A percentile compares a stretch with the other conserved stretches of the same genome.
Evolutionary conservation across 371 early-diverging fungal species (phyloP).

Genomic region (Cokeromyces recurvatus): DNA sequence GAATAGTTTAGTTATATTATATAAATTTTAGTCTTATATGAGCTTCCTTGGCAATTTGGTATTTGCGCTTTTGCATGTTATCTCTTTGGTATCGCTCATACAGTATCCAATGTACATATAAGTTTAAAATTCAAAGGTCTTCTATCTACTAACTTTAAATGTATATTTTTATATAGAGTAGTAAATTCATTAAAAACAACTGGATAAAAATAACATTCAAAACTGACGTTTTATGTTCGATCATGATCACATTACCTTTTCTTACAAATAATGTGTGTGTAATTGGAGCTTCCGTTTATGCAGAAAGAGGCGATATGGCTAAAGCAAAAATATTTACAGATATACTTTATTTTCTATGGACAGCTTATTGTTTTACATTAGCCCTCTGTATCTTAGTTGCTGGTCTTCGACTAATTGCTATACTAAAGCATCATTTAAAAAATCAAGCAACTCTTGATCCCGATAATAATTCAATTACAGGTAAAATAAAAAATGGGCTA

Average conservation of each 20-base stretch:
- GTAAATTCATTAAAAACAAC: conserved; percentile 17
- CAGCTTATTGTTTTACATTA: conserved; percentile 16
- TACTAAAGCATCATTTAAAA: conserved; percentile 7
- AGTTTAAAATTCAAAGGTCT: too few species aligned
- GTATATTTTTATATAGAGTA: conserved; percentile 23
- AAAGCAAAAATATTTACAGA: conserved; percentile 22
- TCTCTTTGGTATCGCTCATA: conserved; percentile 39
- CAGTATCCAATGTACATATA: conserved; percentile 36
- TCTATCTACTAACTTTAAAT: too few species aligned
- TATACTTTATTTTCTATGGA: conserved; percentile 28
- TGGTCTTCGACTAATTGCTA: conserved; percentile 7
- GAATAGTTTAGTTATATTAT: background rate
- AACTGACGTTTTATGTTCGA: conserved; percentile 21
- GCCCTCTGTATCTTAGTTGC: conserved; percentile 5
- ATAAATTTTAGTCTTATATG: conserved; percentile 26
- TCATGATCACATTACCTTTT: conserved; percentile 20
- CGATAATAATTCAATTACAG: background rate
- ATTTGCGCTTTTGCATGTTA: conserved; percentile 29
- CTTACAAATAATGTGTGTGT: conserved; percentile 34
- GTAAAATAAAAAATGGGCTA: conserved; percentile 9
- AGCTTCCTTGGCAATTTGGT: conserved; percentile 40
- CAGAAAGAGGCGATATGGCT: conserved; percentile 16
- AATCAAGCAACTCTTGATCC: background rate
- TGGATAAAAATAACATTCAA: conserved; percentile 21
- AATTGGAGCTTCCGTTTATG: conserved; percentile 25